phyloP scores from a whole-genome alignment of 306 rosid species.

The Begonia fuchsioides region DNA sequence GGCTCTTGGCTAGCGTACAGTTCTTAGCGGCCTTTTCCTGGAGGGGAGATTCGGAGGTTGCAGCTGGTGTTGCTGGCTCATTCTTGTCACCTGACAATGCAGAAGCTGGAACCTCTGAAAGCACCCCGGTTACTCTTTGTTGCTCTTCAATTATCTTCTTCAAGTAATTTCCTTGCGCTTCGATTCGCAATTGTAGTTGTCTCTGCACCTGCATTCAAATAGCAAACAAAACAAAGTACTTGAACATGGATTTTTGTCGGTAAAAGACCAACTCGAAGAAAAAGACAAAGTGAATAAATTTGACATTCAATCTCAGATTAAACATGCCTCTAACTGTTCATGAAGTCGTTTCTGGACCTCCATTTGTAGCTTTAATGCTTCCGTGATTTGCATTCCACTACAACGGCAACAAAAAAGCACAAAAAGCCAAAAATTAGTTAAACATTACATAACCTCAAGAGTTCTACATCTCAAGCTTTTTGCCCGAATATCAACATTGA shows the following conservation, averaged over 20 bases:
- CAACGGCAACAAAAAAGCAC: constrained; percentile 6
- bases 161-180: constrained; percentile 94
- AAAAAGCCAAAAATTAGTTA: not conserved
- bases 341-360: constrained; percentile 97
- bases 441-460: not conserved
- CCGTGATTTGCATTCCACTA: constrained; percentile 96
- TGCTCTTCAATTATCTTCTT: constrained; percentile 98
- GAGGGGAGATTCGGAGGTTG: constrained; percentile 49
- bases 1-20: constrained; percentile 48
- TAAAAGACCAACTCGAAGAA: too few species aligned
- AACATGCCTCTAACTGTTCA: constrained; percentile 90
- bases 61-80: constrained; percentile 87
- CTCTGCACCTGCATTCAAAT: constrained; percentile 65
- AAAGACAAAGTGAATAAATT: not conserved
- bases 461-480: too few species aligned
- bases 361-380: constrained; percentile 97
- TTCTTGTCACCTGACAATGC: constrained; percentile 45
- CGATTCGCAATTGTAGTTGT: constrained; percentile 86
- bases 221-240: too few species aligned
- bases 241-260: too few species aligned
- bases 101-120: constrained; percentile 40
- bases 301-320: not conserved
- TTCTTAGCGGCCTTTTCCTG: constrained; percentile 61
- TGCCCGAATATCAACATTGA: too few species aligned
- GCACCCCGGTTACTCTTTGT: constrained; percentile 72